These are phyloP conservation scores for Populus pruinosa DNA, from an alignment of 345 rosid species.

Conservation along the genomic window DNA sequence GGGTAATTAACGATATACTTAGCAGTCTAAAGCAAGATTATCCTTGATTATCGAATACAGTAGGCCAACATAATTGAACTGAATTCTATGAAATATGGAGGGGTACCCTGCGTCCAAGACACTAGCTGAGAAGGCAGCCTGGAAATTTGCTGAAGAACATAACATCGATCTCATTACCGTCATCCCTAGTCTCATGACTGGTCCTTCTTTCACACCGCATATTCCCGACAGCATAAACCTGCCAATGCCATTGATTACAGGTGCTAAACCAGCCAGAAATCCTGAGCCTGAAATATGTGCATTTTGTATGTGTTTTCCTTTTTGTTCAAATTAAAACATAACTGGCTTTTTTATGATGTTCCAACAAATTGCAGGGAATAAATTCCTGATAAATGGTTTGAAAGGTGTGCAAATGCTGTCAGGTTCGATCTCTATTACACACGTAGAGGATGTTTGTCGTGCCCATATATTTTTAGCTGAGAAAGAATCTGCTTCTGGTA, in stretches of 20 bases:
- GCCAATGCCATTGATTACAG: constrained; percentile 55
- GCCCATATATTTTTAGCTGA: constrained; percentile 83
- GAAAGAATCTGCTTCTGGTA: constrained; percentile 76
- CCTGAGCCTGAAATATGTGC: neutral
- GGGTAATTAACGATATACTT: constrained; percentile 44
- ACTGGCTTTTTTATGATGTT: neutral
- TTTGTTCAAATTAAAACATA: neutral
- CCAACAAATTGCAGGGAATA: constrained; percentile 49
- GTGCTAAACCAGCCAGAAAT: constrained; percentile 24
- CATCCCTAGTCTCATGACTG: constrained; percentile 64
- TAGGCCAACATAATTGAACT: neutral
- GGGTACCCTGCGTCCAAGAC: constrained; percentile 74
- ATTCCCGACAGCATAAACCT: constrained; percentile 61
- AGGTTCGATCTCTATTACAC: constrained; percentile 72
- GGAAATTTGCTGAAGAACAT: constrained; percentile 60
- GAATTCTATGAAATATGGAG: constrained; percentile 35
- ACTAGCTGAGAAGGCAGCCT: constrained; percentile 75
- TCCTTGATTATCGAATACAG: neutral
- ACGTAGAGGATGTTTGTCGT: constrained; percentile 74
- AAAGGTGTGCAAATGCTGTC: constrained; percentile 87
- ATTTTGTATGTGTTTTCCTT: neutral
- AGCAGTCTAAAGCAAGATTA: too few relatives aligned
- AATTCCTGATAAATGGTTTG: constrained; percentile 48
- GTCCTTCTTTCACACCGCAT: constrained; percentile 51
- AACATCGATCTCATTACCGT: constrained; percentile 69